phyloP scores from a whole-genome alignment of 164 flowering plant species.

The Vitis amurensis region DNA sequence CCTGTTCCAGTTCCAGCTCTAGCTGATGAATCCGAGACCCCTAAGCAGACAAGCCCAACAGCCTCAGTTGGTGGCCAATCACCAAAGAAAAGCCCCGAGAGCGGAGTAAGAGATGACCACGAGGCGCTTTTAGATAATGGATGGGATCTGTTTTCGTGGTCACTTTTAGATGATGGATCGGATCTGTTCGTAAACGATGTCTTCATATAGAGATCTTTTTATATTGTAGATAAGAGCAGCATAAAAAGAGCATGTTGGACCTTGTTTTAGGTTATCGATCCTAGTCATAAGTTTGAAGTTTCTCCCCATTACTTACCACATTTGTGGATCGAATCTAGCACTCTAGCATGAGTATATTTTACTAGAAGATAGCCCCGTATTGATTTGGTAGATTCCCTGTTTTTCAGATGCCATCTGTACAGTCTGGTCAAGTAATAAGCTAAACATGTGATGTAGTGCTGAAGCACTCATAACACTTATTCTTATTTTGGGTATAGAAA shows the following conservation, averaged over 20 bases:
- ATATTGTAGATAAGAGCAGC: not conserved
- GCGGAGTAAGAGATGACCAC: not conserved
- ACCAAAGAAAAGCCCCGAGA: constrained; percentile 12
- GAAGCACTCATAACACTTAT: too few species aligned
- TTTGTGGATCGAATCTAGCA: too few species aligned
- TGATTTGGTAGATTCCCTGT: too few species aligned
- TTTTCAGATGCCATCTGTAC: too few species aligned
- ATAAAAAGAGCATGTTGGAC: not conserved
- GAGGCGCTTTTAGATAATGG: constrained; percentile 39
- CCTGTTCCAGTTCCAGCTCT: constrained; percentile 18
- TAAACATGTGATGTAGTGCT: too few species aligned
- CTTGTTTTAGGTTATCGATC: too few species aligned
- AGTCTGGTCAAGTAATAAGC: too few species aligned
- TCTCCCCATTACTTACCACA: not conserved
- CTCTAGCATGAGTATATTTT: too few species aligned
- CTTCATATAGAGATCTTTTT: not conserved
- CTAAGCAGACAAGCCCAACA: constrained; percentile 22
- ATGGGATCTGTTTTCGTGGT: constrained; percentile 59
- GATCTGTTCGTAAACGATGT: constrained; percentile 25
- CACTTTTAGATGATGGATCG: constrained; percentile 53
- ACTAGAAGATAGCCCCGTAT: too few species aligned
- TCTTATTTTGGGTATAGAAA: too few species aligned
- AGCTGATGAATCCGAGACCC: constrained; percentile 15
- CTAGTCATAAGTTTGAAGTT: not conserved
- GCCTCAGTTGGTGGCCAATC: constrained; percentile 22